Evolutionary conservation across 352 stramenopile species (phyloP).

Genomic region (Pythium phragmiticola): DNA sequence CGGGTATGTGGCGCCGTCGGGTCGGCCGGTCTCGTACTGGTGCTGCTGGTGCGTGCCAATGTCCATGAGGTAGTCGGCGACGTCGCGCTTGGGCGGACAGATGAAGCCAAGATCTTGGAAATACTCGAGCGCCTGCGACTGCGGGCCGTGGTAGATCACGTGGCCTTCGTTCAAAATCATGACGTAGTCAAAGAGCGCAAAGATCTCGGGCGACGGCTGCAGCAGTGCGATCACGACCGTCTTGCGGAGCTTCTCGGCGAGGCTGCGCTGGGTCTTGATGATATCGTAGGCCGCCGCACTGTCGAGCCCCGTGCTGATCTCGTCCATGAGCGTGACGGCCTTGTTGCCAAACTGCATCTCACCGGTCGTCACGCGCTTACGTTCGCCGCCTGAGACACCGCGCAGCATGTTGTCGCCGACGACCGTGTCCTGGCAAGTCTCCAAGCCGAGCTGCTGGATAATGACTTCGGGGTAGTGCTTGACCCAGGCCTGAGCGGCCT

Average conservation of each 20-base stretch:
- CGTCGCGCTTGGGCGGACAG: constrained; percentile 25
- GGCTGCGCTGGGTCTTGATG: constrained; percentile 46
- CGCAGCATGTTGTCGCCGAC: constrained; percentile 45
- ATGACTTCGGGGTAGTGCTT: constrained; percentile 42
- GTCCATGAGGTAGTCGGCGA: constrained; percentile 34
- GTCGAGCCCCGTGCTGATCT: constrained; percentile 87
- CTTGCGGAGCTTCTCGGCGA: constrained; percentile 31
- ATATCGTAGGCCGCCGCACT: constrained; percentile 58
- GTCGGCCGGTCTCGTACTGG: constrained; percentile 28
- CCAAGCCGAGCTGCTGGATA: constrained; percentile 34
- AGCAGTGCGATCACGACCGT: constrained; percentile 32
- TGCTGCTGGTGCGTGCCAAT: constrained; percentile 32
- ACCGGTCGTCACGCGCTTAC: constrained; percentile 31
- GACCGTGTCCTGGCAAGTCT: constrained; percentile 39
- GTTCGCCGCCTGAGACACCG: constrained; percentile 46
- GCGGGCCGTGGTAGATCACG: constrained; percentile 35
- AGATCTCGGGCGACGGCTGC: constrained; percentile 33
- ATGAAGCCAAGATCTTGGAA: constrained; percentile 31
- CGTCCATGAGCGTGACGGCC: constrained; percentile 68
- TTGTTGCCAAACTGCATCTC: constrained; percentile 65
- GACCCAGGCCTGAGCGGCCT: constrained; percentile 24
- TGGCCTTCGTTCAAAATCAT: constrained; percentile 35
- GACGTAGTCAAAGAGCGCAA: constrained; percentile 33
- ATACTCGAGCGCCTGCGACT: constrained; percentile 23
- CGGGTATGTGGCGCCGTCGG: constrained; percentile 19